These are phyloP conservation scores for Metschnikowia bowlesiae DNA, from an alignment of 805 yeast species.

Conservation along the genomic window DNA sequence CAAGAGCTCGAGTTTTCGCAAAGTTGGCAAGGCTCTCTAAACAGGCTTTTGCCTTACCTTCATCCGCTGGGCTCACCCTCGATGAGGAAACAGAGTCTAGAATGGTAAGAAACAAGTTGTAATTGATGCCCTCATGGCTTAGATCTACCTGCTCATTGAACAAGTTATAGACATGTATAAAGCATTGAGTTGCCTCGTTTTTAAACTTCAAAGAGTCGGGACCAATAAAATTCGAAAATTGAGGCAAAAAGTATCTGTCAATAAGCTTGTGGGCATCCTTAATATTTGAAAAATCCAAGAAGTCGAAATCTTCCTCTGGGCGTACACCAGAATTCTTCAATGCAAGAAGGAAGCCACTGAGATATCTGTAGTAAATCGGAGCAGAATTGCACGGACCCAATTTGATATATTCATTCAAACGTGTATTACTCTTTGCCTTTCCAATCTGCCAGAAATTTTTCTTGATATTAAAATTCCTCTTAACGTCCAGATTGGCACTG, in stretches of 20 bases:
- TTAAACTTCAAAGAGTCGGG: conserved; percentile 17
- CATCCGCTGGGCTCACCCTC: conserved; percentile 4
- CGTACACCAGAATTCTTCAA: conserved; percentile 8
- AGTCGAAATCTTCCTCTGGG: conserved; percentile 14
- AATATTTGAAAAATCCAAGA: conserved; percentile 17
- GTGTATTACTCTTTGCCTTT: conserved; percentile 39
- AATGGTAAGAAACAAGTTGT: conserved; percentile 3
- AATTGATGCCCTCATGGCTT: background rate
- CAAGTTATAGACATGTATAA: conserved; percentile 10
- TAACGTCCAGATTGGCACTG: conserved; percentile 6
- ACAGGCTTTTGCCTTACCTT: background rate
- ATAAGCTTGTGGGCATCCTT: conserved; percentile 20
- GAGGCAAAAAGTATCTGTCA: conserved; percentile 16
- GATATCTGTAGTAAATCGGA: conserved; percentile 42
- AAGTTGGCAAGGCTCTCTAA: conserved; percentile 2
- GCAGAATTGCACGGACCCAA: conserved; percentile 53
- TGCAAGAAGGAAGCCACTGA: conserved; percentile 22
- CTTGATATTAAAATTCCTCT: conserved; percentile 26
- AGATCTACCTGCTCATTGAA: conserved; percentile 10
- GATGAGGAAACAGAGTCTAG: conserved; percentile 9
- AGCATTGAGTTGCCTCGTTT: conserved; percentile 19
- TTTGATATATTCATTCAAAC: conserved; percentile 43
- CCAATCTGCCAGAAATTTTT: conserved; percentile 50
- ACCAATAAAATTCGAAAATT: conserved; percentile 15
- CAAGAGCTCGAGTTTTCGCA: background rate